Conservation (phyloP, 208 protist genomes). For the Acanthamoeba healyi region DNA sequence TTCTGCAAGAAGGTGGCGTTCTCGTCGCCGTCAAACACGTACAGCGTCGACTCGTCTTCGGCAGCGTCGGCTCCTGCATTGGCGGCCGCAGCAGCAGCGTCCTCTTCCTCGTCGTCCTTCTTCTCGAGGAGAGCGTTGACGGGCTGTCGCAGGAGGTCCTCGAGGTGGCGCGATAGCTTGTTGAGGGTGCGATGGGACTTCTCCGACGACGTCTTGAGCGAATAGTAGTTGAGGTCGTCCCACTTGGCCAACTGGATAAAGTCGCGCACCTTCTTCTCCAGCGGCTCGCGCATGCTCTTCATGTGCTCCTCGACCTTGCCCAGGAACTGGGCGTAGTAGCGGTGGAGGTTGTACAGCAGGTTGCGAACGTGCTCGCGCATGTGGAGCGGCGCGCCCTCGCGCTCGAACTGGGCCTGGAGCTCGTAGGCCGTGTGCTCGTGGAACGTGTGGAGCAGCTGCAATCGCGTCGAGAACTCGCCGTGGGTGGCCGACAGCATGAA, state of each 20-base stretch:
- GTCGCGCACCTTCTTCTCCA: constrained; percentile 90
- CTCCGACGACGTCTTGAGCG: constrained; percentile 94
- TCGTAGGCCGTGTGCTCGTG: constrained; percentile 78
- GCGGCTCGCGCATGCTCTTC: constrained; percentile 69
- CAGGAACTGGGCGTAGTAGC: constrained; percentile 87
- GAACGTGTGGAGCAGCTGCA: constrained; percentile 85
- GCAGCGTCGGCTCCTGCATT: neutral
- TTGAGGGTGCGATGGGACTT: constrained; percentile 95
- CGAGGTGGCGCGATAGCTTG: constrained; percentile 67
- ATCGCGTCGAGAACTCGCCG: constrained; percentile 88
- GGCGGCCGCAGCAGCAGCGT: neutral
- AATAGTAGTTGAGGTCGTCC: constrained; percentile 94
- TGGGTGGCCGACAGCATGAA: constrained; percentile 85
- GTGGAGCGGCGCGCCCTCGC: neutral
- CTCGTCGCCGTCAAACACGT: neutral
- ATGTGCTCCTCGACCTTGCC: constrained; percentile 8
- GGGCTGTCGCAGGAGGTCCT: constrained; percentile 67
- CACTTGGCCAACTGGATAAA: constrained; percentile 89
- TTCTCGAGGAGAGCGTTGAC: constrained; percentile 62
- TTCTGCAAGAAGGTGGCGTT: neutral
- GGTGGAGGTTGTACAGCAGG: constrained; percentile 84
- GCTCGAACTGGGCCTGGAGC: constrained; percentile 44
- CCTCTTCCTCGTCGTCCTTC: constrained; percentile 17
- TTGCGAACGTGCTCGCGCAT: constrained; percentile 26
- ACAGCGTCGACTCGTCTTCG: neutral